Evolutionary conservation across 2,329 filamentous ascomycete genomes (phyloP).

Genomic region (Stagonosporopsis cucurbitacearum): DNA sequence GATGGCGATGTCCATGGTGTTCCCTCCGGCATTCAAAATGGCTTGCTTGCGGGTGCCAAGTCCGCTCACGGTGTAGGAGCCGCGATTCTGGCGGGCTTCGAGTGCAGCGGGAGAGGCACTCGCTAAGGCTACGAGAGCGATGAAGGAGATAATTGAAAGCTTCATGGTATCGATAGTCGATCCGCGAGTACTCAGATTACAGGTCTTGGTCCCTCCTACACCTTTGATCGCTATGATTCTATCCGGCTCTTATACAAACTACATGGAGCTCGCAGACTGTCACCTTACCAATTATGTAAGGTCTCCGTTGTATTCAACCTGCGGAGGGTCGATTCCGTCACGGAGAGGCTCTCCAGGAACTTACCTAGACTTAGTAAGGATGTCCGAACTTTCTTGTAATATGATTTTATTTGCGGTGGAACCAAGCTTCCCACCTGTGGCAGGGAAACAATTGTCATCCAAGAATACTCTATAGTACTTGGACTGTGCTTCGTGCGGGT

Average conservation of each 20-base stretch:
- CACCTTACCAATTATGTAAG: neutral
- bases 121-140: neutral
- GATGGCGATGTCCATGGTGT: neutral
- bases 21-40: neutral
- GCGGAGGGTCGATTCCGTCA: neutral
- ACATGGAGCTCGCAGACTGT: neutral
- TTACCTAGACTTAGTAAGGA: neutral
- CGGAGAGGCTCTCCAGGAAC: neutral
- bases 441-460: neutral
- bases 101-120: neutral
- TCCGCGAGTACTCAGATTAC: neutral
- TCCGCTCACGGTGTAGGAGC: neutral
- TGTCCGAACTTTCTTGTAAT: neutral
- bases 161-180: neutral
- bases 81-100: neutral
- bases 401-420: neutral
- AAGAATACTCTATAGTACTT: neutral
- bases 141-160: neutral
- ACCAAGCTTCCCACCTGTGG: neutral
- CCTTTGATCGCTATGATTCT: neutral
- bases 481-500: too few relatives aligned
- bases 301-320: neutral
- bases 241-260: neutral
- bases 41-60: neutral
- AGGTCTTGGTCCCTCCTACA: neutral